These are phyloP conservation scores for Penicillium crystallinum DNA, from an alignment of 495 filamentous ascomycete genomes.

Conservation along the genomic window DNA sequence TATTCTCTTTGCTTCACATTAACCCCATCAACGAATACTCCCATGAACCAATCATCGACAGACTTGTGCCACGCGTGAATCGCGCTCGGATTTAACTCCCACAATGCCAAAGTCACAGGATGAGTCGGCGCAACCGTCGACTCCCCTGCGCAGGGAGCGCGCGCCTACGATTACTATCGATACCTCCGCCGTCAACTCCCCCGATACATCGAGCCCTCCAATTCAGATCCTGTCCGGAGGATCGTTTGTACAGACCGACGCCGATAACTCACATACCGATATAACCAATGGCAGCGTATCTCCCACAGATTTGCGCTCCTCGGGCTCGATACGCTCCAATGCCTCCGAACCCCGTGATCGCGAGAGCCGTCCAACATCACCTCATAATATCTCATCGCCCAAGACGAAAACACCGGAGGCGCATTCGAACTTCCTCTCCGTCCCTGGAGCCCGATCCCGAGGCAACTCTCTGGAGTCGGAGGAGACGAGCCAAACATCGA, in stretches of 20 bases:
- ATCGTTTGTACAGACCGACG: constrained; percentile 36
- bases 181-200: constrained; percentile 58
- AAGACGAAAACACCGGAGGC: constrained; percentile 44
- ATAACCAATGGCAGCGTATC: constrained; percentile 44
- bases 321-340: constrained; percentile 49
- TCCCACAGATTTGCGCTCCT: constrained; percentile 54
- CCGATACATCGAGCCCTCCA: constrained; percentile 21
- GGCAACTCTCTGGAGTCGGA: constrained; percentile 64
- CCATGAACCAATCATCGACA: constrained; percentile 9
- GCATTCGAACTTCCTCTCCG: constrained; percentile 56
- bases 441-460: constrained; percentile 56
- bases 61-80: constrained; percentile 12
- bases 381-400: constrained; percentile 82
- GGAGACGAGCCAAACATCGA: constrained; percentile 43
- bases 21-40: neutral
- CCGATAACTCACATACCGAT: constrained; percentile 40
- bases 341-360: constrained; percentile 67
- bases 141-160: constrained; percentile 41
- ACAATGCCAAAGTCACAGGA: constrained; percentile 35
- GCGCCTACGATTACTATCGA: constrained; percentile 72
- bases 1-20: constrained; percentile 1
- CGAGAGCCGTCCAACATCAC: constrained; percentile 75
- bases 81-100: constrained; percentile 8
- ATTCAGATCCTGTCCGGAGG: constrained; percentile 29
- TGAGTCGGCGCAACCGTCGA: constrained; percentile 23